Evolutionary conservation across 108 stramenopile species (phyloP), one percentile per base, ranked within the genome.

Genomic region (Hondaea fermentalgiana): DNA sequence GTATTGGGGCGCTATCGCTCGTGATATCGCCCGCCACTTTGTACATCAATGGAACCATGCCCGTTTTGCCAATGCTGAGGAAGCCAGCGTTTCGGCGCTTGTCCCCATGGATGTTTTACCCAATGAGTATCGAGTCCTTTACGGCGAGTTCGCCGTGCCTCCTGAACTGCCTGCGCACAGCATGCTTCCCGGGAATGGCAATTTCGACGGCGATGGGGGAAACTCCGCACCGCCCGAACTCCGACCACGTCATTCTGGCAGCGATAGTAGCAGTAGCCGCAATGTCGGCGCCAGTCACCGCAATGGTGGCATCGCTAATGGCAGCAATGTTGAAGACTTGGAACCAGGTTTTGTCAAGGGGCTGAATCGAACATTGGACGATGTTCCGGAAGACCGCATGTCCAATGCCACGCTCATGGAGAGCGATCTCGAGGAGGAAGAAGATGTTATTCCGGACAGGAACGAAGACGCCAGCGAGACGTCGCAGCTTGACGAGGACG

Each of bases 31-130:
- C 4, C 55, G 76, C 35, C 72, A 76, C 87, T 90, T 90, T 58
- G 35, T 59, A 4, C 57, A 60, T 5, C 89, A 76, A 12, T 90
- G 89, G 89, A 87, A 90, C 87, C 87, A 90, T 87, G 45, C 44
- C 0, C 87, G 72, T 19, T 35, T 58, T 25, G 60, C 59, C 29
- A 88, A 72, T 8, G 64, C 23, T 5, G 29, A 21, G 6, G 64
- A 64, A 5, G 29, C 72, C 23, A 12, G 12, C 23, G 28, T 21
- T 0, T 23, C 49, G 12, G 60, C 29, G 8, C 64, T 88, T 28
- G 35, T 64, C 12, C 60, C 64, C 35, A 88, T 51, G 60, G 72
- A 88, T 28, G 60, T 71, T 17, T 28, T 71, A 35, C 76, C 76
- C 17, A 14, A 53, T 23, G 25, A 83, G 10, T 83, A 83, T 23